phyloP scores from a whole-genome alignment of 352 stramenopile genomes.

The Phytophthora uliginosa region DNA sequence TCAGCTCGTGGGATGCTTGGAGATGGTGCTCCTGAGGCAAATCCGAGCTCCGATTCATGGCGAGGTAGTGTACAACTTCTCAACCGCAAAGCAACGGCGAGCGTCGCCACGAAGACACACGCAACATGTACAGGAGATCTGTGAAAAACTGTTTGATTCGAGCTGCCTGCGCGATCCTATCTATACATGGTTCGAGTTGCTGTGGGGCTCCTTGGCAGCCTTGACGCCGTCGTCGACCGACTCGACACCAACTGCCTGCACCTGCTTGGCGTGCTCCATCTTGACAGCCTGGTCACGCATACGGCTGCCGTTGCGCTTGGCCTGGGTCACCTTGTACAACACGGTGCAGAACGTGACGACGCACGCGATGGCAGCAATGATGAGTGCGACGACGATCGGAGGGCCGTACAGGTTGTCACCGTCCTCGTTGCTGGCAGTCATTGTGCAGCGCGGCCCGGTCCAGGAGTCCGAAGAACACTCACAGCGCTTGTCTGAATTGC shows the following conservation, averaged over 20 bases:
- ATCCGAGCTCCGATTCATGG: slow-evolving; percentile 13
- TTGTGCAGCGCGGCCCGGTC: slow-evolving; percentile 62
- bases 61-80: not conserved
- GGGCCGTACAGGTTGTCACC: slow-evolving; percentile 38
- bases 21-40: too few species aligned
- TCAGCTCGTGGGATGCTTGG: too few species aligned
- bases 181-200: slow-evolving; percentile 52
- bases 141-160: slow-evolving; percentile 24
- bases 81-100: not conserved
- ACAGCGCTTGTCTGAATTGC: slow-evolving; percentile 41
- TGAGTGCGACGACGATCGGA: slow-evolving; percentile 28
- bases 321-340: slow-evolving; percentile 38
- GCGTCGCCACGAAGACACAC: too few species aligned
- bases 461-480: slow-evolving; percentile 44
- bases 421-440: slow-evolving; percentile 27
- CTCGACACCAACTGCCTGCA: slow-evolving; percentile 26
- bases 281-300: slow-evolving; percentile 31
- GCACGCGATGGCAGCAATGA: slow-evolving; percentile 26
- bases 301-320: slow-evolving; percentile 21
- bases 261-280: slow-evolving; percentile 36
- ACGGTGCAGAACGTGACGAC: slow-evolving; percentile 22
- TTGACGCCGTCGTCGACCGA: slow-evolving; percentile 32
- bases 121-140: slow-evolving; percentile 3
- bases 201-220: slow-evolving; percentile 34
- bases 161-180: slow-evolving; percentile 20